Evolutionary conservation across 1,284 basidiomycete genomes (phyloP), one percentile per base, ranked within the genome.

Genomic region (Coniferiporia weirii): DNA sequence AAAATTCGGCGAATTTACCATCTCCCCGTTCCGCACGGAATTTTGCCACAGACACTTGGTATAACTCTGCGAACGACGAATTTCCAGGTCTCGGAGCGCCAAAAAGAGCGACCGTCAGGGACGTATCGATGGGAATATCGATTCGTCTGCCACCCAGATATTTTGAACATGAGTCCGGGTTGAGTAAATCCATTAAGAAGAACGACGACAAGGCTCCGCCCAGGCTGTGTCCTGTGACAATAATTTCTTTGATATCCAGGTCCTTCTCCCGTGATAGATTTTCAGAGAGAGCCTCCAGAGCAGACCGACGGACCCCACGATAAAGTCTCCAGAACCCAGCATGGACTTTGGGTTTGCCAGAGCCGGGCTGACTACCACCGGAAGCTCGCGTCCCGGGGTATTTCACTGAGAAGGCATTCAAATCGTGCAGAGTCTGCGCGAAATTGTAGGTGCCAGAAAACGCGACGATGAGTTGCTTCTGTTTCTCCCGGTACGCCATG

Each of bases 241-340:
- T 74, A 19, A 84, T 55, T 62, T 81, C 78, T 32, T 64, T 57
- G 10, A 76, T 68, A 36, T 35, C 34, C 51, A 74, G 65, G 38
- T 67, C 61, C 8, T 65, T 58, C 12, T 47, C 44, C 15, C 22
- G 32, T 13, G 32, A 32, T 6, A 76, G 57, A 6, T 68, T 72
- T 47, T 68, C 65, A 19, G 64, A 62, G 7, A 78, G 57, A 2
- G 65, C 71, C 22, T 71, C 66, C 1, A 76, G 60, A 0, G 73
- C 66, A n/a, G 64, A 57, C 0, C 54, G 17, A 61, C 69, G 69
- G 7, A 79, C 68, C 3, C 79, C 79, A 56, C 70, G 67, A 64
- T 80, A 82, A 54, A 83, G 64, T 22, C 69, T 67, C 79, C 79
- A 83, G 64, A 83, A 82, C 1, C 81, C 81, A 4, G 73, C 68